phyloP scores from a whole-genome alignment of 371 early-diverging fungal genomes.

The Syncephalastrum racemosum region DNA sequence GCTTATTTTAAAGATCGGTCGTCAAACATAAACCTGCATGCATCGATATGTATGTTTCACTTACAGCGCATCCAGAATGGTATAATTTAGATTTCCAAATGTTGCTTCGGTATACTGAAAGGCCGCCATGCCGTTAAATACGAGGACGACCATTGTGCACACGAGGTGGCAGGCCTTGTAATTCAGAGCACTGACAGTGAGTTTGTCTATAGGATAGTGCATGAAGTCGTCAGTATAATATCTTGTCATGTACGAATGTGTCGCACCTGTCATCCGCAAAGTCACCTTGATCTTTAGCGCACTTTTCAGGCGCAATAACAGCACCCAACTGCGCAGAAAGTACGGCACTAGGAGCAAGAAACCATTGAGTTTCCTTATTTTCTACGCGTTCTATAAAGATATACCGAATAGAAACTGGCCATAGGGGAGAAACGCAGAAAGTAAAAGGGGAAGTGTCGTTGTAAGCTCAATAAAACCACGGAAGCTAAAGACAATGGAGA shows the following conservation, averaged over 20 bases:
- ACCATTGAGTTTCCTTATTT: background rate
- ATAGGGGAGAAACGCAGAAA: conserved; percentile 30
- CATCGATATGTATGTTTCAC: background rate
- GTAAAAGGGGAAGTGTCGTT: conserved; percentile 42
- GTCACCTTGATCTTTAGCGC: conserved; percentile 57
- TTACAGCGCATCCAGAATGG: conserved; percentile 34
- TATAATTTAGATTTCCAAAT: conserved; percentile 31
- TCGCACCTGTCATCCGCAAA: conserved; percentile 26
- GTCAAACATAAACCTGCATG: background rate
- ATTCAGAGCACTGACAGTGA: conserved; percentile 39
- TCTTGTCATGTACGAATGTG: conserved; percentile 47
- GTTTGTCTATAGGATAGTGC: conserved; percentile 36
- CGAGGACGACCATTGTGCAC: conserved; percentile 46
- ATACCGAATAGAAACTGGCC: conserved; percentile 41
- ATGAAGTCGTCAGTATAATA: conserved; percentile 38
- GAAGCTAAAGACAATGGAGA: conserved; percentile 24
- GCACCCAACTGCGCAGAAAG: conserved; percentile 58
- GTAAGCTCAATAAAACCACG: conserved; percentile 37
- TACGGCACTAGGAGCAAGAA: background rate
- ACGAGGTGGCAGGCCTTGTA: conserved; percentile 53
- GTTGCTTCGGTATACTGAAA: conserved; percentile 57
- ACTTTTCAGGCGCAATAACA: conserved; percentile 58
- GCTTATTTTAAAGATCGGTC: background rate
- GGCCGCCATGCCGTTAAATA: conserved; percentile 57
- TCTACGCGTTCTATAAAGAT: background rate